These are phyloP conservation scores for Cicer pinnatifidum DNA, from an alignment of 306 rosid species.

Conservation along the genomic window DNA sequence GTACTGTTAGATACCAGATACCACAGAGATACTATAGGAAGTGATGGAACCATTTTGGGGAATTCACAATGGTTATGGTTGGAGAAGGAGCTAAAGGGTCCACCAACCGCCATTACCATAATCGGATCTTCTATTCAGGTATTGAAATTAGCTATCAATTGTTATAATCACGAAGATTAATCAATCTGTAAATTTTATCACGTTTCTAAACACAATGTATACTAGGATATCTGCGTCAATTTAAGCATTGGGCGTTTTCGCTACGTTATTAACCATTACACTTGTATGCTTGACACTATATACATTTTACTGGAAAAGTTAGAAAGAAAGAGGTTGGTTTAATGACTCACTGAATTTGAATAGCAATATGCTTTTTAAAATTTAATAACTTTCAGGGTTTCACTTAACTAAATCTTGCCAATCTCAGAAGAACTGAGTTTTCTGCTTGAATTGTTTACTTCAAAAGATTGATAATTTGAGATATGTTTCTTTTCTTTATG, in stretches of 20 bases:
- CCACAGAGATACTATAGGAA: constrained; percentile 78
- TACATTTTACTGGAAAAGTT: neutral
- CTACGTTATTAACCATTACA: neutral
- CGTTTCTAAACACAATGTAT: constrained; percentile 8
- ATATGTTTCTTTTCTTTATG: neutral
- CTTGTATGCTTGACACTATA: neutral
- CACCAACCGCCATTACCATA: constrained; percentile 66
- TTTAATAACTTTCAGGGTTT: neutral
- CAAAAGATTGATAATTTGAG: neutral
- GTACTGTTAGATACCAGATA: constrained; percentile 76
- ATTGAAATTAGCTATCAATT: constrained; percentile 17
- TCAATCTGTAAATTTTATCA: constrained; percentile 9
- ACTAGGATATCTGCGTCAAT: constrained; percentile 19
- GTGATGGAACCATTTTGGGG: constrained; percentile 81
- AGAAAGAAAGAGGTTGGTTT: neutral
- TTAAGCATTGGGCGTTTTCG: neutral
- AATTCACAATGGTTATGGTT: constrained; percentile 77
- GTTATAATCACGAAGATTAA: constrained; percentile 10
- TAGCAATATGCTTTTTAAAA: neutral
- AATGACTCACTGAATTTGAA: neutral
- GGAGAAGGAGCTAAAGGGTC: constrained; percentile 68
- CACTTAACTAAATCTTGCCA: constrained; percentile 21
- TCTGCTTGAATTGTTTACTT: constrained; percentile 30
- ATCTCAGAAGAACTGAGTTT: constrained; percentile 1
- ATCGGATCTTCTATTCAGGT: constrained; percentile 87